phyloP scores from a whole-genome alignment of 1,139 yeast species.

The Zygosaccharomyces sapae region DNA sequence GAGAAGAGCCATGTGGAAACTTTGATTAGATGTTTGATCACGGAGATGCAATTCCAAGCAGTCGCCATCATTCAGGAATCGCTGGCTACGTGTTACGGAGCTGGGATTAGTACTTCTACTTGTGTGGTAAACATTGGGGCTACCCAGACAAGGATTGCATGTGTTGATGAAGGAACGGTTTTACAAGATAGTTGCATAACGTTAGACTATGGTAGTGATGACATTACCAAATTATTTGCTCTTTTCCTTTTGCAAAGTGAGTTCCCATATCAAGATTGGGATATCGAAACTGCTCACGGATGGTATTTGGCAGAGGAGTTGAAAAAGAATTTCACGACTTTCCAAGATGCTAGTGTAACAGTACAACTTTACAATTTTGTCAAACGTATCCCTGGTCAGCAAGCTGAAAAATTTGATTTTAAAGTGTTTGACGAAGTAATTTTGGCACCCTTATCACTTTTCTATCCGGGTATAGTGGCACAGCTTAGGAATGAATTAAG shows the following conservation, averaged over 20 bases:
- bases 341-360: conserved; percentile 87
- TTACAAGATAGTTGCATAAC: conserved; percentile 72
- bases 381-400: conserved; percentile 56
- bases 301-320: conserved; percentile 70
- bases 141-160: conserved; percentile 72
- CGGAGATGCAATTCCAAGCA: conserved; percentile 63
- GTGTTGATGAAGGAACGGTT: conserved; percentile 92
- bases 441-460: conserved; percentile 83
- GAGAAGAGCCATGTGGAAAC: conserved; percentile 73
- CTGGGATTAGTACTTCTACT: conserved; percentile 78
- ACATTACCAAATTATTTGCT: conserved; percentile 68
- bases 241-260: conserved; percentile 61
- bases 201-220: conserved; percentile 83
- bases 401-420: conserved; percentile 70
- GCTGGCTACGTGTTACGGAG: conserved; percentile 91
- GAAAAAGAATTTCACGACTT: conserved; percentile 69
- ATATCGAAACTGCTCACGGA: conserved; percentile 60
- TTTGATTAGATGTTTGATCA: conserved; percentile 60
- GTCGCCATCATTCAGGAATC: conserved; percentile 85
- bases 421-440: conserved; percentile 93
- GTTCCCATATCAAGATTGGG: conserved; percentile 73
- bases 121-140: conserved; percentile 95
- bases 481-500: conserved; percentile 77
- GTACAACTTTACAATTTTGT: conserved; percentile 77
- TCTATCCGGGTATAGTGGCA: conserved; percentile 79